Conservation (phyloP, 179 eudicot genomes). For the Vitellaria paradoxa region DNA sequence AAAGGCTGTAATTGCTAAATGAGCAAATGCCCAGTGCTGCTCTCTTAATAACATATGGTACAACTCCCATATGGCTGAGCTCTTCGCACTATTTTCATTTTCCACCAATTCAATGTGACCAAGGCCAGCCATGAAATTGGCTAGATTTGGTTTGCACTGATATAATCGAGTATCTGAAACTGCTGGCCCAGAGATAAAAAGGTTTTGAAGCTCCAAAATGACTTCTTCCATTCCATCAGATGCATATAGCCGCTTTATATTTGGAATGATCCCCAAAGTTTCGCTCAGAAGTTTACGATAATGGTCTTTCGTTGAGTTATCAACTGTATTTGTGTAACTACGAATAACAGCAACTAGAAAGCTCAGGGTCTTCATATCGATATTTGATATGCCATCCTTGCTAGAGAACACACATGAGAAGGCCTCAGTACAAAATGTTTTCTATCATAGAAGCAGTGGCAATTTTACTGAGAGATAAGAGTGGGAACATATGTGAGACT, state of each 20-base stretch:
- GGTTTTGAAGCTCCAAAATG: slow-evolving; percentile 61
- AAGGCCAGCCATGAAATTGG: slow-evolving; percentile 78
- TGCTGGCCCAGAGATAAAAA: slow-evolving; percentile 51
- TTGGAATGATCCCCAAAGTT: slow-evolving; percentile 57
- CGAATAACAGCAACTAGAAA: slow-evolving; percentile 52
- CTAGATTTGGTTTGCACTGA: slow-evolving; percentile 73
- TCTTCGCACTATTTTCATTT: slow-evolving; percentile 41
- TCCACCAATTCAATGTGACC: slow-evolving; percentile 60
- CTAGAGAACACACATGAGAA: slow-evolving; percentile 33
- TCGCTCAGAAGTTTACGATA: slow-evolving; percentile 62
- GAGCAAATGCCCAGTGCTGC: slow-evolving; percentile 87
- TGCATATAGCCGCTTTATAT: slow-evolving; percentile 54
- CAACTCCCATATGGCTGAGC: slow-evolving; percentile 60
- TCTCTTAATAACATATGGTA: slow-evolving; percentile 81
- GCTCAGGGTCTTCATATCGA: slow-evolving; percentile 53
- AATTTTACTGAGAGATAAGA: neutral
- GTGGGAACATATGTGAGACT: neutral
- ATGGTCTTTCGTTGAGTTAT: slow-evolving; percentile 36
- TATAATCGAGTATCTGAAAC: slow-evolving; percentile 38
- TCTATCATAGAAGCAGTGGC: neutral
- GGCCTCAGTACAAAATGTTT: slow-evolving; percentile 11
- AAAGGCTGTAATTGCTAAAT: slow-evolving; percentile 68
- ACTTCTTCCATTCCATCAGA: slow-evolving; percentile 64
- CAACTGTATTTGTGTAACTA: slow-evolving; percentile 38
- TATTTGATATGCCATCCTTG: slow-evolving; percentile 50